Evolutionary conservation across 768 basidiomycete genomes (phyloP), one percentile per base, ranked within the genome.

Genomic region (Phlegmacium glaucopus): DNA sequence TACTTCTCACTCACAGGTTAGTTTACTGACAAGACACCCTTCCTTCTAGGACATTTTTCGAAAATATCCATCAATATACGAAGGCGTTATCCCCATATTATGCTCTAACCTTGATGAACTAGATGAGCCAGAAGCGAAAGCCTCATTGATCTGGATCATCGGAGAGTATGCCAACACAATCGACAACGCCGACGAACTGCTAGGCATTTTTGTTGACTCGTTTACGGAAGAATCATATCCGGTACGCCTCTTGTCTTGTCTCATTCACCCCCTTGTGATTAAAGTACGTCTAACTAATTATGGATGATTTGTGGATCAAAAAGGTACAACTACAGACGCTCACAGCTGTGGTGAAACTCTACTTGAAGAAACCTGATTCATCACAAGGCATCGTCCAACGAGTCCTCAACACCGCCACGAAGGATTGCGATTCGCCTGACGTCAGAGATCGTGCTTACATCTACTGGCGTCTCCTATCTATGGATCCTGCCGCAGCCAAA

Each of bases 91-190:
- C 54, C 95, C 94, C 0, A 93, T 87, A 1, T 70, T 99, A 11
- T 99, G 94, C 58, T 84, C 90, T 2, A 95, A 94, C 60, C 82
- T 98, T 11, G 95, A 99, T 50, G 94, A 96, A 58, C 72, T 99
- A 27, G 95, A 98, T 59, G 96, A 99, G 61, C 96, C 95, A 9
- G 95, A 99, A 63, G 95, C 96, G 2, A 97, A 97, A 62, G 91
- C 94, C 1, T 94, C 94, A 2, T 74, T 99, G 42, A 97, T 99
- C 63, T 99, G 96, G 95, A 98, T 99, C 58, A 94, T 98, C 55
- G 95, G 95, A 47, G 94, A 97, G 70, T 97, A 99, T 58, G 94
- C 95, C 3, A 87, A 88, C 66, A 95, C 93, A 71, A 97, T 98
- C 54, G 92, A 94, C 56, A 99, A 99, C 54, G 94, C 95, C 3